Evolutionary conservation across 1,139 yeast genomes (phyloP).

Genomic region (Candida tetrigidarum): DNA sequence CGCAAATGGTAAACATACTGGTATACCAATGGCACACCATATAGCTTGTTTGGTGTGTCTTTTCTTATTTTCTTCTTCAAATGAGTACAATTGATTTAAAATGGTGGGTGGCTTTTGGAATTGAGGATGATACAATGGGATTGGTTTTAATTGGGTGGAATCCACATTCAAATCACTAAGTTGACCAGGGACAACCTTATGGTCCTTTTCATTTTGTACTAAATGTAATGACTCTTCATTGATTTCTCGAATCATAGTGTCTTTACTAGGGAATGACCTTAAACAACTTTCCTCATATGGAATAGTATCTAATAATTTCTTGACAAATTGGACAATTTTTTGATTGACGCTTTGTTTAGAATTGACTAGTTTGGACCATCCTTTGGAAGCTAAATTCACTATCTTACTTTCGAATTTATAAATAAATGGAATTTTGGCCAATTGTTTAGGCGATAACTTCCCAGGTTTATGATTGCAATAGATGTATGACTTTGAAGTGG

Average conservation of each 20-base stretch:
- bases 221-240: slow-evolving; percentile 27
- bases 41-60: slow-evolving; percentile 39
- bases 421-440: slow-evolving; percentile 34
- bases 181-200: slow-evolving; percentile 33
- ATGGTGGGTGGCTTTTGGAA: slow-evolving; percentile 38
- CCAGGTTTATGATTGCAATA: slow-evolving; percentile 60
- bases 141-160: slow-evolving; percentile 39
- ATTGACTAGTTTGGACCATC: slow-evolving; percentile 49
- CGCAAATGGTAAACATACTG: slow-evolving; percentile 80
- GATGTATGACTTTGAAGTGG: slow-evolving; percentile 56
- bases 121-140: slow-evolving; percentile 47
- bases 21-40: slow-evolving; percentile 64
- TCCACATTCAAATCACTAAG: slow-evolving; percentile 33
- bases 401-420: slow-evolving; percentile 43
- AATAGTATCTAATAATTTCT: slow-evolving; percentile 42
- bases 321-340: slow-evolving; percentile 39
- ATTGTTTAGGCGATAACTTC: slow-evolving; percentile 30
- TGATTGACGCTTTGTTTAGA: slow-evolving; percentile 44
- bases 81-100: slow-evolving; percentile 34
- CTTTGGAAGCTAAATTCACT: slow-evolving; percentile 40
- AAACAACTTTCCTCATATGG: slow-evolving; percentile 59
- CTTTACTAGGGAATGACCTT: slow-evolving; percentile 54
- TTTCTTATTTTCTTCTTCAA: slow-evolving; percentile 30
- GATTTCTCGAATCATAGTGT: slow-evolving; percentile 52
- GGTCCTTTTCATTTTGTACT: background rate